These are phyloP conservation scores for Endotrypanum monterogeii DNA, from an alignment of 208 protist genomes.

Conservation along the genomic window DNA sequence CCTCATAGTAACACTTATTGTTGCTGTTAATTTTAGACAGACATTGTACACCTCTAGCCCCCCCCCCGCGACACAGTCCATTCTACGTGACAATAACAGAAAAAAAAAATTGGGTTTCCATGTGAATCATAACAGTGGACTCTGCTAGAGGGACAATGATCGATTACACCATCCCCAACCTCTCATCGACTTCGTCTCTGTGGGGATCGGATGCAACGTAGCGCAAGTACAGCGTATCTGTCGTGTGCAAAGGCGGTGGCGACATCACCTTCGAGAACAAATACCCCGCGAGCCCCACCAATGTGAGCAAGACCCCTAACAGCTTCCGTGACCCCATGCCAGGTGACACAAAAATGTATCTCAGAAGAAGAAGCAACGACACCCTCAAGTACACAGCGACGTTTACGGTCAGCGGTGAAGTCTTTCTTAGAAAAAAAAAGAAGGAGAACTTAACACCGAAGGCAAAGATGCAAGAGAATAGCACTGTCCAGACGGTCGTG, in stretches of 20 bases:
- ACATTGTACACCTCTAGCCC: too few relatives aligned
- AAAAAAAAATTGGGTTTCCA: neutral
- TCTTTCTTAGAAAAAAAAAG: slow-evolving; percentile 82
- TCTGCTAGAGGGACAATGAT: neutral
- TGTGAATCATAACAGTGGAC: neutral
- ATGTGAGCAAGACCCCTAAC: slow-evolving; percentile 53
- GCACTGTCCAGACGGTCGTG: slow-evolving; percentile 63
- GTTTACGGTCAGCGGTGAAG: slow-evolving; percentile 86
- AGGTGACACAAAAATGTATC: slow-evolving; percentile 53
- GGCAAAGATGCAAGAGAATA: slow-evolving; percentile 75
- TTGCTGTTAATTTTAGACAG: too few relatives aligned
- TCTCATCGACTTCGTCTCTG: neutral
- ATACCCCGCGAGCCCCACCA: slow-evolving; percentile 70
- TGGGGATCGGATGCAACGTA: neutral
- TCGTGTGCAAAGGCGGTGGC: neutral
- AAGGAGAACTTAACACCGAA: slow-evolving; percentile 93
- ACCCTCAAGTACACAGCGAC: slow-evolving; percentile 89
- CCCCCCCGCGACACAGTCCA: too few relatives aligned
- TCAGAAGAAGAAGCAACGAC: slow-evolving; percentile 64
- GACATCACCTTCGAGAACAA: slow-evolving; percentile 37
- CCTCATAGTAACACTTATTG: too few relatives aligned
- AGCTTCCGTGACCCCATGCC: slow-evolving; percentile 35
- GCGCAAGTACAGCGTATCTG: neutral
- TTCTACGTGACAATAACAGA: neutral
- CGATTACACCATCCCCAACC: slow-evolving; percentile 2